Evolutionary conservation across 768 basidiomycete genomes (phyloP).

Genomic region (Xerocomus potaroensis): DNA sequence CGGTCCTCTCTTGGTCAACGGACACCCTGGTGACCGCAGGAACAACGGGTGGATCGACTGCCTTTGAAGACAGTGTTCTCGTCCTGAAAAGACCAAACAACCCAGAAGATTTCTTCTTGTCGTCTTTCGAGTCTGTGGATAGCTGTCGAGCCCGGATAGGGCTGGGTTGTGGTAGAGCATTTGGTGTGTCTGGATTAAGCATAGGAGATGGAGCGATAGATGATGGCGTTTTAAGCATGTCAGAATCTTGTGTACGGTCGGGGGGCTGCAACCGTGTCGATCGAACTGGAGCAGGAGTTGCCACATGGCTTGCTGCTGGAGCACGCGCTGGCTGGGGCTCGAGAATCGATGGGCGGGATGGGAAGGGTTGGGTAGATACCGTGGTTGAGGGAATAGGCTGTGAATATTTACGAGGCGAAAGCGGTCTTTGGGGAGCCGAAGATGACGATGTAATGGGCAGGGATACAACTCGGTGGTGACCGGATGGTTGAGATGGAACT

Average conservation of each 20-base stretch:
- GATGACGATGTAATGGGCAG: constrained; percentile 26
- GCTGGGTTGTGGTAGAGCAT: constrained; percentile 2
- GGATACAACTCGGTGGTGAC: constrained; percentile 37
- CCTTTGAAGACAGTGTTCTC: constrained; percentile 31
- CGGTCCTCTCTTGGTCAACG: constrained; percentile 18
- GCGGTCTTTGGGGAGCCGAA: constrained; percentile 18
- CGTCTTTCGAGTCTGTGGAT: constrained; percentile 32
- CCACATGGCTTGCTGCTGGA: constrained; percentile 28
- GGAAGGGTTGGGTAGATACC: constrained; percentile 29
- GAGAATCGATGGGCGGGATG: constrained; percentile 18
- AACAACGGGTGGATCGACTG: constrained; percentile 20
- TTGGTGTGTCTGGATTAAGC: constrained; percentile 32
- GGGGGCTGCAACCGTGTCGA: constrained; percentile 19
- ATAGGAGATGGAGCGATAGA: constrained; percentile 52
- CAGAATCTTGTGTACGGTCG: constrained; percentile 43
- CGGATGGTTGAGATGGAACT: constrained; percentile 17
- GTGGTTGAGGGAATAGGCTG: constrained; percentile 25
- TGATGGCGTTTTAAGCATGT: constrained; percentile 58
- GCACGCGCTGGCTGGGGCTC: constrained; percentile 23
- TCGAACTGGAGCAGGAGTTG: constrained; percentile 30
- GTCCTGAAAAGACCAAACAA: constrained; percentile 29
- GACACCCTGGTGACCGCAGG: constrained; percentile 17
- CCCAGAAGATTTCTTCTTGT: constrained; percentile 29
- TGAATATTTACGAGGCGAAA: constrained; percentile 27
- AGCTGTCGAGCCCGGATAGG: constrained; percentile 22